These are phyloP conservation scores for Blepharisma undulans DNA, from an alignment of 169 alveolate species.

Conservation along the genomic window DNA sequence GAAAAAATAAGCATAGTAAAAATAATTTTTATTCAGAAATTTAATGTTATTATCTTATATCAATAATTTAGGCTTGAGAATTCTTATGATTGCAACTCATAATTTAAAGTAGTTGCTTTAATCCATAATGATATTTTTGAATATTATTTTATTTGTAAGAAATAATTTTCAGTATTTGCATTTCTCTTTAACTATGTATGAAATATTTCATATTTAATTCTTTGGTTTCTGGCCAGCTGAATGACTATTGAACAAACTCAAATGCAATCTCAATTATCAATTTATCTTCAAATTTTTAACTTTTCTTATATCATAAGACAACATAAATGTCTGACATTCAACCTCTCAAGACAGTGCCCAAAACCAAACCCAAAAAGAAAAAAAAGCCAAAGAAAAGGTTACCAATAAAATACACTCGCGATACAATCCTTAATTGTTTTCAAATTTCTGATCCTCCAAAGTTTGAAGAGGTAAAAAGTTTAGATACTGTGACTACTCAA, in stretches of 20 bases:
- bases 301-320: neutral
- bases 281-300: neutral
- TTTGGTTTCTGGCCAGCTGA: neutral
- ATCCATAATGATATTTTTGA: too few species aligned
- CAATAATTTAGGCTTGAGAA: too few species aligned
- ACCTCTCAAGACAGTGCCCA: neutral
- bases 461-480: neutral
- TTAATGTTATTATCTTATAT: too few species aligned
- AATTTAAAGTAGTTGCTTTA: too few species aligned
- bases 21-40: too few species aligned
- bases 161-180: neutral
- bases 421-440: neutral
- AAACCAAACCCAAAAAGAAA: neutral
- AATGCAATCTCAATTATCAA: too few species aligned
- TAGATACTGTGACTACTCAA: neutral
- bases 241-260: too few species aligned
- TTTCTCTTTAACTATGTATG: neutral
- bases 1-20: too few species aligned
- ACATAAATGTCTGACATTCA: neutral
- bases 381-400: neutral
- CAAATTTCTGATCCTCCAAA: neutral
- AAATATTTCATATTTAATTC: neutral
- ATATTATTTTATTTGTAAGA: too few species aligned
- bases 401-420: neutral
- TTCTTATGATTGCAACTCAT: too few species aligned